Percentiles rank a stretch among this genome's conserved stretches.
Evolutionary conservation across 306 rosid genomes (phyloP).

Genomic region (Arachis hypogaea): DNA sequence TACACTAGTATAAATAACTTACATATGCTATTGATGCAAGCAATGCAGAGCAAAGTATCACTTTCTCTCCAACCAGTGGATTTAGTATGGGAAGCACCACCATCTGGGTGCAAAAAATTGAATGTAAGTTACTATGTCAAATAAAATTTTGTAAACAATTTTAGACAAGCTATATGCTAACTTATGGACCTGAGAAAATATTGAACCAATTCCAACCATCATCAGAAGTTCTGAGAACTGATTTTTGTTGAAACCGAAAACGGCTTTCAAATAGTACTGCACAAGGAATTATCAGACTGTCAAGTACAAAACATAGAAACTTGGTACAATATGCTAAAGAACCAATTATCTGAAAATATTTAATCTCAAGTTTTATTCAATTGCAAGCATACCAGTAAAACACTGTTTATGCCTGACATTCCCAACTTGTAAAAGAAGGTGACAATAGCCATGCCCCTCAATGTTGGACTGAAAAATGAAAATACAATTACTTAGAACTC

Average conservation of each 20-base stretch:
- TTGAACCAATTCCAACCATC: conserved; percentile 80
- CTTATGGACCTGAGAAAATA: conserved; percentile 70
- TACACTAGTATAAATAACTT: conserved; percentile 26
- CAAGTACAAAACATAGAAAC: conserved; percentile 12
- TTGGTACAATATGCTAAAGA: background rate
- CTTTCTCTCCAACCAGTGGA: conserved; percentile 83
- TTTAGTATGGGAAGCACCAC: conserved; percentile 74
- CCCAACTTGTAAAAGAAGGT: conserved; percentile 83
- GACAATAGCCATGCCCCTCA: conserved; percentile 70
- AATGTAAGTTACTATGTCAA: background rate
- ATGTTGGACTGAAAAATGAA: conserved; percentile 64
- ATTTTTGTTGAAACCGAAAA: conserved; percentile 73
- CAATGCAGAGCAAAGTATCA: conserved; percentile 68
- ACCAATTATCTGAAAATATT: background rate
- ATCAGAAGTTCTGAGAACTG: conserved; percentile 73
- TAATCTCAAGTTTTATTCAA: background rate
- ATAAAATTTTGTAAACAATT: background rate
- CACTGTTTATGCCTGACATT: conserved; percentile 68
- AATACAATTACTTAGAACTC: conserved; percentile 23
- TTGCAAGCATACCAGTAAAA: conserved; percentile 60
- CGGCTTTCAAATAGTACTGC: conserved; percentile 90
- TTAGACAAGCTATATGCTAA: background rate
- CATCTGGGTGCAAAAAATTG: conserved; percentile 50
- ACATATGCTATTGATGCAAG: conserved; percentile 84
- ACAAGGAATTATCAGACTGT: conserved; percentile 29